Evolutionary conservation across 177 flowering plant genomes (phyloP).

Genomic region (Vitis hybrid): DNA sequence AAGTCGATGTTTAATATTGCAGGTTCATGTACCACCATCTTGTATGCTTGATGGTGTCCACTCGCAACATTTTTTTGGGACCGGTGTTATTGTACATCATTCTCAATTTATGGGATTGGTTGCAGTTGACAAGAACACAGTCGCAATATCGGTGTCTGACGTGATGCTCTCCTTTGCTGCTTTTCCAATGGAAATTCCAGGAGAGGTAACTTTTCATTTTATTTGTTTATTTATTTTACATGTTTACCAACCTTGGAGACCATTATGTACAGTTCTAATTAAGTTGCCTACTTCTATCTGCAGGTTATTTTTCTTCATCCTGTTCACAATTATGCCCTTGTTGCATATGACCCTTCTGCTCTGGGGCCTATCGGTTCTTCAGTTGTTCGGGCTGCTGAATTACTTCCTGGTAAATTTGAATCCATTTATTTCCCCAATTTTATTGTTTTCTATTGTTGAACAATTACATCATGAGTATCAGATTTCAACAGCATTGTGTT

Average conservation of each 20-base stretch:
- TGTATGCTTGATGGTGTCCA: constrained; percentile 97
- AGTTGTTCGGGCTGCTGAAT: constrained; percentile 78
- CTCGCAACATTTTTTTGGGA: constrained; percentile 89
- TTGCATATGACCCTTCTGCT: constrained; percentile 87
- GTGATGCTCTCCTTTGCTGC: constrained; percentile 97
- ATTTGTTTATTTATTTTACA: background rate
- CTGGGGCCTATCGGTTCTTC: constrained; percentile 76
- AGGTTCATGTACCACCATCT: constrained; percentile 96
- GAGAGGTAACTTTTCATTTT: constrained; percentile 48
- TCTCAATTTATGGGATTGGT: constrained; percentile 79
- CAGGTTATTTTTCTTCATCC: constrained; percentile 98
- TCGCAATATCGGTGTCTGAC: constrained; percentile 87
- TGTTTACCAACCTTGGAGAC: background rate
- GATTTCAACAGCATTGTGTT: background rate
- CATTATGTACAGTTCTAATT: background rate
- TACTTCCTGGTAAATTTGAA: constrained; percentile 70
- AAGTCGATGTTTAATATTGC: constrained; percentile 18
- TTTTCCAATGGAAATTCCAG: constrained; percentile 92
- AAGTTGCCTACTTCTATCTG: constrained; percentile 8
- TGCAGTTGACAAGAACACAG: constrained; percentile 93
- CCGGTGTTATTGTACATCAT: constrained; percentile 86
- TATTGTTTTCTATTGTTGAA: background rate
- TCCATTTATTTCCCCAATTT: background rate
- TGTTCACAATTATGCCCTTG: constrained; percentile 88
- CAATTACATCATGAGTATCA: background rate